phyloP scores from a whole-genome alignment of 1,139 yeast species.

The Pneumocystis sp. region DNA sequence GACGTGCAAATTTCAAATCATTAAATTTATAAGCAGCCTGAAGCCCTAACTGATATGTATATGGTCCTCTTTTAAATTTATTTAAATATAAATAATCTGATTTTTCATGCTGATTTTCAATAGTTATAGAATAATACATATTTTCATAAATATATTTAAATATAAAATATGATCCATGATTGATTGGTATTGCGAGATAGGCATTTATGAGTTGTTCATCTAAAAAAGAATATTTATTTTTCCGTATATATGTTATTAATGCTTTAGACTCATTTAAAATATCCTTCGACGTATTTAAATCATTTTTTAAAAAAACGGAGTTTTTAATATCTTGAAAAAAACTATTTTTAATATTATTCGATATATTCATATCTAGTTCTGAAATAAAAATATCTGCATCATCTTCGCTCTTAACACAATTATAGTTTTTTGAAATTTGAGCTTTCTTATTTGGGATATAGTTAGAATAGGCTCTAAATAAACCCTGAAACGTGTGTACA shows the following conservation, averaged over 20 bases:
- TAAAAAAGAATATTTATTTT: slow-evolving; percentile 1
- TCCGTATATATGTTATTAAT: slow-evolving; percentile 2
- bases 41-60: slow-evolving; percentile 8
- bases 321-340: slow-evolving; percentile 3
- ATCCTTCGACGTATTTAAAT: slow-evolving; percentile 3
- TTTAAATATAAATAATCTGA: background rate
- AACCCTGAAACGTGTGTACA: slow-evolving; percentile 6
- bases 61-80: background rate
- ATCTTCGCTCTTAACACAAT: background rate
- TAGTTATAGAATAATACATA: background rate
- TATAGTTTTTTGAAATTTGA: background rate
- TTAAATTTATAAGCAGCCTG: slow-evolving; percentile 8
- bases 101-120: background rate
- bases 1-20: slow-evolving; percentile 3
- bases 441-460: slow-evolving; percentile 3
- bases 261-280: background rate
- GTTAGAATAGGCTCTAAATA: slow-evolving; percentile 9
- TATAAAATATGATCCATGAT: slow-evolving; percentile 3
- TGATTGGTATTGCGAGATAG: slow-evolving; percentile 6
- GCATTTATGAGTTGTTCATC: slow-evolving; percentile 8
- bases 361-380: background rate
- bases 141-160: slow-evolving; percentile 6
- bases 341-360: background rate
- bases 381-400: background rate
- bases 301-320: slow-evolving; percentile 4